These are phyloP conservation scores for Monosporascus sp. DNA, from an alignment of 2,329 filamentous ascomycete species.

Conservation along the genomic window DNA sequence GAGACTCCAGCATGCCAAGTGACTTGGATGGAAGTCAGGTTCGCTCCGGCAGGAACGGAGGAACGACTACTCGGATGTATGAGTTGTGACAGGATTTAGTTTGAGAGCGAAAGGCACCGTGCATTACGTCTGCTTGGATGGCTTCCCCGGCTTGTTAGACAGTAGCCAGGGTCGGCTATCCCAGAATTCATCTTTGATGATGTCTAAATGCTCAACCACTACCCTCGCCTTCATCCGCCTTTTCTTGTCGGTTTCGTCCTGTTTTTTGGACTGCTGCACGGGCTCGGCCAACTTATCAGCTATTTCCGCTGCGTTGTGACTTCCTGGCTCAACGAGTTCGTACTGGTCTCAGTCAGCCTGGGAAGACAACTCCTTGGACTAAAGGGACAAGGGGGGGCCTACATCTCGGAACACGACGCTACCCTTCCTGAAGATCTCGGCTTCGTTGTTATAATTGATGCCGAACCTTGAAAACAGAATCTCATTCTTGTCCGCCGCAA, in stretches of 20 bases:
- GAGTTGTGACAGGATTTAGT: no score
- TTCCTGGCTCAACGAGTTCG: slow-evolving; percentile 59
- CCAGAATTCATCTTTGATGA: slow-evolving; percentile 97
- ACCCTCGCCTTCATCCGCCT: slow-evolving; percentile 73
- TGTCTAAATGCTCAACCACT: slow-evolving; percentile 79
- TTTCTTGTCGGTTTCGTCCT: slow-evolving; percentile 78
- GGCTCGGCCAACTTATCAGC: slow-evolving; percentile 48
- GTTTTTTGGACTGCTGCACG: slow-evolving; percentile 64
- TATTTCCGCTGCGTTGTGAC: slow-evolving; percentile 39
- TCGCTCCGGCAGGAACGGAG: no score
- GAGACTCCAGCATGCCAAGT: no score
- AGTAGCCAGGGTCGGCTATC: slow-evolving; percentile 77
- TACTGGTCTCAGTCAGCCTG: slow-evolving; percentile 46
- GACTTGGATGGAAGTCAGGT: no score
- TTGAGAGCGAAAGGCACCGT: no score
- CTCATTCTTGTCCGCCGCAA: slow-evolving; percentile 89
- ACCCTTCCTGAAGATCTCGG: slow-evolving; percentile 87
- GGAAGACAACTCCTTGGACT: neutral
- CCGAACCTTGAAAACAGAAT: slow-evolving; percentile 83
- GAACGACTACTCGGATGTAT: no score
- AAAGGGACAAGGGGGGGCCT: slow-evolving; percentile 9
- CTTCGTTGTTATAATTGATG: slow-evolving; percentile 97
- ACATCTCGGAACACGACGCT: slow-evolving; percentile 84
- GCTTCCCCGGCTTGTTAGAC: slow-evolving; percentile 66
- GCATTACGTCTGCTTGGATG: slow-evolving; percentile 52